phyloP scores from a whole-genome alignment of 305 asterid genomes.

The Nicotiana rustica region DNA sequence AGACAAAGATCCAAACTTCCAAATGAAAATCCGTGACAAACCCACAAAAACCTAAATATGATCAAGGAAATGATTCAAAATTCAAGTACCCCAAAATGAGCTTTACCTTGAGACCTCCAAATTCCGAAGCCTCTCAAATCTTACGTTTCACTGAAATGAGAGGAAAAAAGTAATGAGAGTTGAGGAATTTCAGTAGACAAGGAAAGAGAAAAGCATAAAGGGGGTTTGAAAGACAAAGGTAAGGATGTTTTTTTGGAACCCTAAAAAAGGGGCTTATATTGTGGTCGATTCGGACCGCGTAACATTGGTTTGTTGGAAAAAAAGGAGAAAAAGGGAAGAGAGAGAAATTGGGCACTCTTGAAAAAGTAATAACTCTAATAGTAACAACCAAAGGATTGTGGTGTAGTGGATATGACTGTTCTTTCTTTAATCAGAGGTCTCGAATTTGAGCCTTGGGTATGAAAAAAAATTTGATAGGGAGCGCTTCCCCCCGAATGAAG shows the following conservation, averaged over 20 bases:
- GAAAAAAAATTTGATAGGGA: too few relatives aligned
- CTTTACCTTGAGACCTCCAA: not conserved
- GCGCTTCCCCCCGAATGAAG: too few relatives aligned
- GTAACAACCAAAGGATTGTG: too few relatives aligned
- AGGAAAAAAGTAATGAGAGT: not conserved
- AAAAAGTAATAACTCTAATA: not conserved
- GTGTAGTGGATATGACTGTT: too few relatives aligned
- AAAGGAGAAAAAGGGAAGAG: not conserved
- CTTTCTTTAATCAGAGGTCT: too few relatives aligned
- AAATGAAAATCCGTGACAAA: not conserved
- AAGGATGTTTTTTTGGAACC: constrained; percentile 29
- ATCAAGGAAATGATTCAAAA: not conserved
- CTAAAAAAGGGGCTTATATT: constrained; percentile 35
- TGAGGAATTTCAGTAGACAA: not conserved
- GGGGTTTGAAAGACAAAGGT: not conserved
- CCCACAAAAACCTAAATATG: constrained; percentile 8
- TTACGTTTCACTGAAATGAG: not conserved
- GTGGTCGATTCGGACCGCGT: constrained; percentile 35
- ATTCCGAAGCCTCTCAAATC: not conserved
- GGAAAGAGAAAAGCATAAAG: not conserved
- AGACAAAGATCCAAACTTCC: not conserved
- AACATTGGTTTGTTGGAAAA: constrained; percentile 9
- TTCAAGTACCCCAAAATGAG: not conserved
- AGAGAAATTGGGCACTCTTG: not conserved
- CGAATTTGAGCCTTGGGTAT: too few relatives aligned